Base-by-base conservation (phyloP, 352 stramenopile genomes). In the Phytopythium oedochilum region DNA sequence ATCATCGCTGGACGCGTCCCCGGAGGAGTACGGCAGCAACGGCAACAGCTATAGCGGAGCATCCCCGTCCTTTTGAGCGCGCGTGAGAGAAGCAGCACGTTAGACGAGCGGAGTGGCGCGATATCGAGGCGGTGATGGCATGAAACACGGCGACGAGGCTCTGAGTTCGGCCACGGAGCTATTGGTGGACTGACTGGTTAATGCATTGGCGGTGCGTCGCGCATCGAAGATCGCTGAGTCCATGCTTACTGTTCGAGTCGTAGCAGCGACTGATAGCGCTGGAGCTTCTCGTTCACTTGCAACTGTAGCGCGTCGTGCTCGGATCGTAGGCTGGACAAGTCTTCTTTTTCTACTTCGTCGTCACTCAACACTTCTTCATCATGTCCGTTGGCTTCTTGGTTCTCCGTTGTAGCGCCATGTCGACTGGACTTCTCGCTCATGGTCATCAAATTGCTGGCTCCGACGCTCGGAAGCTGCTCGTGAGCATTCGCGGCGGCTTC, bases 281-380 rank as follows among this genome's bases (percentile, higher is more conserved):
- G 66, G 22, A 82, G 57, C 28, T 70, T 82, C 23, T 67, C 60
- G 40, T 61, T 52, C n/a, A 82, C 54, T 28, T 69, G 52, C n/a
- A 64, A 46, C 47, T 75, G 65, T 20, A 82, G 32, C 12, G 62
- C 44, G 36, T 68, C 51, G 40, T 82, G 72, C 25, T 79, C 66
- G n/a, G 61, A 65, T 47, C 64, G 59, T 7, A 59, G 47, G n/a
- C 46, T 35, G 14, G 39, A 14, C 28, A 60, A 39, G 18, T 43
- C 25, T 38, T n/a, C n/a, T n/a, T n/a, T n/a, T n/a, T n/a, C n/a
- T n/a, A n/a, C n/a, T n/a, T n/a, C n/a, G n/a, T 47, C 58, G 32
- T 45, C 52, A 22, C 31, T 57, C 15, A 43, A 60, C 15, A 40
- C 7, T 17, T 25, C 23, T 6, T 61, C 54, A 45, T 54, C 43